Base-by-base conservation (phyloP, 352 stramenopile genomes). In the Phytophthora nicotianae region DNA sequence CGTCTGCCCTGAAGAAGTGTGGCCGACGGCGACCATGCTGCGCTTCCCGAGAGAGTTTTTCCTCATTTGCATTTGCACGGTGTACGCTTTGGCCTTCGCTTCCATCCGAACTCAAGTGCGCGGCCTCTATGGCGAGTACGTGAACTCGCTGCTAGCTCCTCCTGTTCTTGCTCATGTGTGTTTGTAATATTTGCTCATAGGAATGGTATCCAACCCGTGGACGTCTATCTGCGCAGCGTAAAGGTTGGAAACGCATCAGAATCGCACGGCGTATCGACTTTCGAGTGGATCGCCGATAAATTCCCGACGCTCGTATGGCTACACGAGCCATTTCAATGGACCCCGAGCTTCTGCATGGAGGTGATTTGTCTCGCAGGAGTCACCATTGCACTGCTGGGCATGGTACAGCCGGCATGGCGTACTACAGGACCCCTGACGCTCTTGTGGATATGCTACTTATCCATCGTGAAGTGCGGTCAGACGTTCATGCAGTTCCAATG, bases 401-500 rank as follows among this genome's bases (percentile, higher is more conserved):
- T 77, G 17, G 47, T 61, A 53, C 57, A 51, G 9, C 54, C 63
- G 1, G 50, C 66, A 1, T 86, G 66, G 64, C 70, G 78, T 9
- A 74, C 65, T 10, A 62, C 74, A 3, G 27, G 76, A 17, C 61
- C 70, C 6, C 38, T 89, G 9, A 47, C 53, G 10, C 17, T 83
- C 4, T 21, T 84, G 24, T 89, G 77, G 70, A 53, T 93, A 38
- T 83, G 77, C 65, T 92, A 92, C 46, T 71, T 98, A 11, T 86
- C 91, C 37, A 77, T 95, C 33, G 70, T 77, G n/a, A 72, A 82
- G 33, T 79, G 83, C 17, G 91, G 90, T n/a, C 79, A 89, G 24
- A 87, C 81, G 17, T 98, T 98, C 66, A 90, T 97, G 60, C 77
- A 74, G 17, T 97, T 97, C 68, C 91, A 98, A 76, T 98, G 93